Percentiles rank a stretch among this genome's conserved stretches.
Conservation (phyloP, 768 basidiomycete genomes). For the Collybia nuda region DNA sequence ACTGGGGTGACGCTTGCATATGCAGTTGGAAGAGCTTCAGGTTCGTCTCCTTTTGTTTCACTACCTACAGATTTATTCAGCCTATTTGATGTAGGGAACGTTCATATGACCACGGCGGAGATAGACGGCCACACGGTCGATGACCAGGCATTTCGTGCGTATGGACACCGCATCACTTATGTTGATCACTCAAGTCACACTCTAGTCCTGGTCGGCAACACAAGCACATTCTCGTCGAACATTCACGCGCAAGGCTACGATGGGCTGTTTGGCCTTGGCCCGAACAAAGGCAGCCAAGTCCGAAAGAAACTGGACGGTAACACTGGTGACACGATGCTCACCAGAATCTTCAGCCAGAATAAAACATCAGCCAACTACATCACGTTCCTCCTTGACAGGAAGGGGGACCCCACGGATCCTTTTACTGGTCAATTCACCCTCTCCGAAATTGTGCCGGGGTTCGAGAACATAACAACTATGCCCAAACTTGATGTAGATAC, state of each 20-base stretch:
- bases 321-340: constrained; percentile 58
- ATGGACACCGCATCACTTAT: neutral
- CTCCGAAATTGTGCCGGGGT: constrained; percentile 61
- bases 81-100: constrained; percentile 41
- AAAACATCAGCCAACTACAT: constrained; percentile 61
- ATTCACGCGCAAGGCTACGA: constrained; percentile 62
- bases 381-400: constrained; percentile 65
- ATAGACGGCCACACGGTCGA: constrained; percentile 59
- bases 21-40: constrained; percentile 66
- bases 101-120: constrained; percentile 50
- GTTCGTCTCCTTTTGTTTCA: constrained; percentile 27
- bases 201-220: constrained; percentile 63
- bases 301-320: constrained; percentile 49
- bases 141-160: constrained; percentile 69
- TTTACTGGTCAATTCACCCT: constrained; percentile 70
- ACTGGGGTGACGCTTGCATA: constrained; percentile 57
- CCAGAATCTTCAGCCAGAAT: constrained; percentile 64
- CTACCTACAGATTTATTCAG: too few species aligned
- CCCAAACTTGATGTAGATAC: constrained; percentile 66
- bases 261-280: constrained; percentile 79
- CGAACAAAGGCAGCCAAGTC: constrained; percentile 68
- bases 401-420: constrained; percentile 48
- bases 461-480: constrained; percentile 58
- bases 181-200: neutral
- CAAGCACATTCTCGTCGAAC: constrained; percentile 61